Evolutionary conservation across 2,329 filamentous ascomycete genomes (phyloP), one percentile per base, ranked within the genome.

Genomic region (Colletotrichum lindemuthianum): DNA sequence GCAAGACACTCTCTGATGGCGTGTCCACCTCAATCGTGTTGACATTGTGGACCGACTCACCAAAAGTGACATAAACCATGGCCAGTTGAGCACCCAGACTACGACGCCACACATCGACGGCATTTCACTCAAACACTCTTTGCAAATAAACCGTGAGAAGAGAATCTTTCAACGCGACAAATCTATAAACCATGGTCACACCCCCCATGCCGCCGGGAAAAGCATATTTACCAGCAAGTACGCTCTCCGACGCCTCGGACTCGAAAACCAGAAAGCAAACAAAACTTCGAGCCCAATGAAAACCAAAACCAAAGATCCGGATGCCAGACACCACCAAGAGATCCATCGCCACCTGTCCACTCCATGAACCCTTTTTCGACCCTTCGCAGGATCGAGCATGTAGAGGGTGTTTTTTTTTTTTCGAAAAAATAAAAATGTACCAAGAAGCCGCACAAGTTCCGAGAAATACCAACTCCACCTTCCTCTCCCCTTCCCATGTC

Each of bases 161-260:
- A 57, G 40, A 54, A 45, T 43, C 40, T 57, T 43, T 61, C 39
- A 52, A 36, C 52, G 45, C 39, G 32, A 37, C 43, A 48, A 50
- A 10, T 55, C 55, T 59, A 61, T 56, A 40, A 48, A 40, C 56
- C 41, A 47, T 56, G 39, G 45, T 50, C 50, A 60, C 34, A 54
- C 41, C 37, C 40, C 47, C n/a, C 40, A 55, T 47, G 47, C 52
- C 40, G 37, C 51, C 61, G 51, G 39, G 40, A 33, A 24, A 61
- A 52, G 51, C 61, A 65, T 61, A 61, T 61, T 61, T 40, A 56
- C 51, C 61, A 61, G 61, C 51, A 61, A 61, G 58, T 61, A 61
- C 61, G 61, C 61, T 65, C 61, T 65, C 47, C 58, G 61, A 65
- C 58, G 58, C 51, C 58, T 51, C 49, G 36, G 24, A 56, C 51